Evolutionary conservation across 2,329 filamentous ascomycete genomes (phyloP), one percentile per base, ranked within the genome.

Genomic region (Sporothrix luriei): DNA sequence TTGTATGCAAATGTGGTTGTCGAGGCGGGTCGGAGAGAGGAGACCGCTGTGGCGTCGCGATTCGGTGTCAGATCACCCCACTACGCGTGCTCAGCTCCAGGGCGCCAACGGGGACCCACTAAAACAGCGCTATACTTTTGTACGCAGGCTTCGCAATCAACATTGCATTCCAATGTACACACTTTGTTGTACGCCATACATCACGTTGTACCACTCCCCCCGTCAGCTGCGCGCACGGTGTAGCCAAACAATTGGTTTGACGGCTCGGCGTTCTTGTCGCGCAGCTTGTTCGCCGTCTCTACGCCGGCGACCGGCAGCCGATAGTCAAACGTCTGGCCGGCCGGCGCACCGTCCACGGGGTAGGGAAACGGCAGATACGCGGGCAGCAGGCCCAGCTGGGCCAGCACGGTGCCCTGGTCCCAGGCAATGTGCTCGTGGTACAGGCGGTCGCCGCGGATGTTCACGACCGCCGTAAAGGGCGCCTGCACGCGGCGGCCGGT

Each of bases 351-450:
- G 0, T 81, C 78, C 0, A 88, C 73, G 0, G 82, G 73, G 74
- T 89, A 86, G 0, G 88, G 88, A 71, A 88, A 91, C 0, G 85
- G 84, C 0, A 91, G 81, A 72, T 87, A 91, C 69, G 91, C 84
- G 0, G 88, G 88, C 66, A 92, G 75, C 24, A 91, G 75, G 0
- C 87, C 89, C 1, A 90, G 76, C 75, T 91, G 89, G 7, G 81
- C 77, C 11, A 92, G 78, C 1, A 86, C 84, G 0, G 86, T 89
- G 0, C 82, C 86, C 76, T 91, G 88, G 71, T 92, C 89, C 89
- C 89, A 92, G 16, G 84, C 80, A 55, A 92, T 91, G 73, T 91
- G 89, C 76, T 92, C 90, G 72, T 91, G 88, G 73, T 87, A 90
- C 0, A 92, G 78, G 0, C 88, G 81, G 75, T 91, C 88, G 2